Percentiles rank a stretch among this genome's conserved stretches.
Evolutionary conservation across 441 rosid species (phyloP).

Genomic region (Jatropha podagrica): DNA sequence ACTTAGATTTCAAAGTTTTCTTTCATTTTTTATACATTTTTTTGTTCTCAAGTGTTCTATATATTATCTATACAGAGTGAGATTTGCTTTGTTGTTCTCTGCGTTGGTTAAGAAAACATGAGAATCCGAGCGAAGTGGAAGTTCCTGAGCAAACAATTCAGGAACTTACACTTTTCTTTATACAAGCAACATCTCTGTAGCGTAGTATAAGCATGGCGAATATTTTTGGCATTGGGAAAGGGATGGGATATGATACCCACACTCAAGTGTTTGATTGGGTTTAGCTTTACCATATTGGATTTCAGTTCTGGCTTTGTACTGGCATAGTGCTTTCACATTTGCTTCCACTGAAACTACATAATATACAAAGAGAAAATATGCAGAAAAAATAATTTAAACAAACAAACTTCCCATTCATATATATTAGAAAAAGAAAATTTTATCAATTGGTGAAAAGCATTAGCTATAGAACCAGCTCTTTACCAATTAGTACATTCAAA

Average conservation of each 20-base stretch:
- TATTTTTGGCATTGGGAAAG: conserved; percentile 1
- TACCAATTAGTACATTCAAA: too few species aligned
- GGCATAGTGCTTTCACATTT: not conserved
- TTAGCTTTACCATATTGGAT: not conserved
- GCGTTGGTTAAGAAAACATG: not conserved
- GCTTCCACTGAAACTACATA: not conserved
- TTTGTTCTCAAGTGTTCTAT: too few species aligned
- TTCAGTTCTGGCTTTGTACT: conserved; percentile 1
- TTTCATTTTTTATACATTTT: too few species aligned
- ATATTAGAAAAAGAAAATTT: too few species aligned
- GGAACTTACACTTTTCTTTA: not conserved
- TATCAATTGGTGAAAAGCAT: too few species aligned
- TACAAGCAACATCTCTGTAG: not conserved
- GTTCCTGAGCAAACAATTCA: not conserved
- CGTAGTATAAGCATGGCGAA: too few species aligned
- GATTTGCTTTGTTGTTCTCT: too few species aligned
- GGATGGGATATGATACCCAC: not conserved
- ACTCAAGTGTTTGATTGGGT: not conserved
- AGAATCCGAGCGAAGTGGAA: conserved; percentile 17
- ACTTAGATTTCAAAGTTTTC: too few species aligned
- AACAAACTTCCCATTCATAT: not conserved
- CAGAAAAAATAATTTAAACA: not conserved
- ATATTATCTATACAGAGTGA: too few species aligned
- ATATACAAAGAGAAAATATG: too few species aligned
- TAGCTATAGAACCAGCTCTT: too few species aligned